Evolutionary conservation across 345 rosid species (phyloP).

Genomic region (Acer campestre): DNA sequence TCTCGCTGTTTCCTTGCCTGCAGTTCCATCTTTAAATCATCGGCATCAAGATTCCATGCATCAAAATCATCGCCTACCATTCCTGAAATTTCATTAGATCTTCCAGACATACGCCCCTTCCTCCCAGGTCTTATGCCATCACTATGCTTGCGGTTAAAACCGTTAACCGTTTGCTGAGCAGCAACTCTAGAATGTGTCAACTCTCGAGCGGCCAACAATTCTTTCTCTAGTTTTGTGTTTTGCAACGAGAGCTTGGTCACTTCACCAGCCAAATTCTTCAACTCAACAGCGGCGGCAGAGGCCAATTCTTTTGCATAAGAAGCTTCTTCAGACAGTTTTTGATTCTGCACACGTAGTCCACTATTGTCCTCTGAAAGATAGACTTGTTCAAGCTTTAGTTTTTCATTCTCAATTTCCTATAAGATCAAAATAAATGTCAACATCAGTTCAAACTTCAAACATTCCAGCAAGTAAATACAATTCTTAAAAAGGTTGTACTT

Average conservation of each 20-base stretch:
- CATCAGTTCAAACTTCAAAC: slow-evolving; percentile 10
- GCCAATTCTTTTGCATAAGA: slow-evolving; percentile 97
- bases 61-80: slow-evolving; percentile 63
- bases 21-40: slow-evolving; percentile 82
- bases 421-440: slow-evolving; percentile 20
- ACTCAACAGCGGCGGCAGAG: slow-evolving; percentile 98
- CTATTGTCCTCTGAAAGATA: slow-evolving; percentile 90
- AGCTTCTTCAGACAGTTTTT: slow-evolving; percentile 93
- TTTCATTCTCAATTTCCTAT: slow-evolving; percentile 85
- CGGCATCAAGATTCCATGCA: slow-evolving; percentile 78
- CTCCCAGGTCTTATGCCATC: slow-evolving; percentile 71
- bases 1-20: slow-evolving; percentile 92
- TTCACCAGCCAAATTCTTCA: slow-evolving; percentile 92
- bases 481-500: neutral
- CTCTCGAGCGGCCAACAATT: slow-evolving; percentile 71
- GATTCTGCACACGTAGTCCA: slow-evolving; percentile 82
- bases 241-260: slow-evolving; percentile 87
- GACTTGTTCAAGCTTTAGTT: slow-evolving; percentile 77
- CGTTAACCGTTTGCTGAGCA: slow-evolving; percentile 46
- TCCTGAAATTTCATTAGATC: slow-evolving; percentile 58
- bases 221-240: slow-evolving; percentile 83
- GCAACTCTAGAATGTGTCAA: slow-evolving; percentile 60
- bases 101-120: slow-evolving; percentile 74
- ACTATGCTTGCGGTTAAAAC: slow-evolving; percentile 63
- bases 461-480: slow-evolving; percentile 1